Evolutionary conservation across 257 asterid species (phyloP), one percentile per base, ranked within the genome.

Genomic region (Solanum dulcamara): DNA sequence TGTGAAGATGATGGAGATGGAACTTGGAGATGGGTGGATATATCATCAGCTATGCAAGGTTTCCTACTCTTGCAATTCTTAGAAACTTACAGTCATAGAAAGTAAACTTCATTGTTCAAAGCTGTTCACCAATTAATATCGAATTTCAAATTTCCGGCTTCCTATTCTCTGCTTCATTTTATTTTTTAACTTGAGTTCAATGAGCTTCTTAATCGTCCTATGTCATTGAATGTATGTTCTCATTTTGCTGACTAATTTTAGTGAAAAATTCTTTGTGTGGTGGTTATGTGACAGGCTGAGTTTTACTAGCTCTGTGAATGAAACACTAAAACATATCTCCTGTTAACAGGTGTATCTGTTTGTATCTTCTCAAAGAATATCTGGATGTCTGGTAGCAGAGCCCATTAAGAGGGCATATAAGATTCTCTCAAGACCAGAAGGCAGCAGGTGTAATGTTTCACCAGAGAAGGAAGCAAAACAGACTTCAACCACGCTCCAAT

Each of bases 1-100:
- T 89, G 92, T 96, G 81, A 87, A 90, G 51, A 85, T 94, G 91
- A 92, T 96, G 98, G 99, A 48, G 98, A 93, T 67, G 95, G 96
- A 72, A n/a, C 81, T 72, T 72, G 81, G 99, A 51, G 98, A 92
- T 66, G 96, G 96, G 46, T 94, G 98, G 98, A 93, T 92, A 84
- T 91, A 91, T 64, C 85, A 87, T 77, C 88, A 90, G 86, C 87
- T 87, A 74, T 90, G 96, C 88, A 94, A 94, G 96, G 79, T 70
- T 2, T 8, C 59, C 90, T 62, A 6, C 62, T 74, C n/a, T 74
- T 42, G 57, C 81, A 42, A 42, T 74, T 74, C 17, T 74, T 24
- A 13, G 11, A 74, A 24, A 74, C 81, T 42, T 74, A 7, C 24
- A 79, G 71, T 12, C 38, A 70, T 84, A 40, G 81, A n/a, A 74